Percentiles rank a stretch among this genome's conserved stretches.
phyloP scores from a whole-genome alignment of 2,329 filamentous ascomycete genomes.

The Aspergillus costaricaensis region DNA sequence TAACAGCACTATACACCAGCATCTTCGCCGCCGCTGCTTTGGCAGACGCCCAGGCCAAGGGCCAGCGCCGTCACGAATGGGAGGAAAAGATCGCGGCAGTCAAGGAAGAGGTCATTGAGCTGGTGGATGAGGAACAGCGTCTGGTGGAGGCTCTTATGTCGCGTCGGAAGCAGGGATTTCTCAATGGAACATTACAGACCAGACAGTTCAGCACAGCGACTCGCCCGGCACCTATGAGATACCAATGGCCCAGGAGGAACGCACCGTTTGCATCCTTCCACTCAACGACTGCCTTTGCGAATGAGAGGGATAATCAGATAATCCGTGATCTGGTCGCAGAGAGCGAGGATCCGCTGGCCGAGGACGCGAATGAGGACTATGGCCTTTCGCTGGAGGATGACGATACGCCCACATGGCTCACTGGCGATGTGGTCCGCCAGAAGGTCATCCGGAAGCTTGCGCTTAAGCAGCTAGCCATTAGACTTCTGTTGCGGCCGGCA shows the following conservation, averaged over 20 bases:
- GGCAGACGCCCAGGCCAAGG: slow-evolving; percentile 44
- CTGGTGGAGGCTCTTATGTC: slow-evolving; percentile 35
- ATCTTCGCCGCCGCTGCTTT: slow-evolving; percentile 47
- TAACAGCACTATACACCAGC: slow-evolving; percentile 48
- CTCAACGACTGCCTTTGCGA: background rate
- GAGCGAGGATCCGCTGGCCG: slow-evolving; percentile 7
- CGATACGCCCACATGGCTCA: slow-evolving; percentile 32
- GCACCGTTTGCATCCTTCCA: slow-evolving; percentile 10
- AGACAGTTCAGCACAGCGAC: slow-evolving; percentile 29
- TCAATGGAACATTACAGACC: slow-evolving; percentile 25
- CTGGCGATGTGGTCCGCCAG: slow-evolving; percentile 31
- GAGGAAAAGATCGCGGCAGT: slow-evolving; percentile 46
- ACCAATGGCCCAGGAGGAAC: slow-evolving; percentile 11
- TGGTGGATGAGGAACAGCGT: slow-evolving; percentile 43
- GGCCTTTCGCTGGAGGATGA: slow-evolving; percentile 22
- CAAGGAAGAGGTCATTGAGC: slow-evolving; percentile 43
- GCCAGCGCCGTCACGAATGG: slow-evolving; percentile 42
- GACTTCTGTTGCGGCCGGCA: slow-evolving; percentile 40
- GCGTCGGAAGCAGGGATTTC: slow-evolving; percentile 23
- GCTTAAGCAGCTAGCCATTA: slow-evolving; percentile 42
- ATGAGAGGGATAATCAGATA: background rate
- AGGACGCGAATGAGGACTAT: slow-evolving; percentile 21
- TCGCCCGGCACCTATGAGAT: slow-evolving; percentile 15
- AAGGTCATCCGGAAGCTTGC: slow-evolving; percentile 44
- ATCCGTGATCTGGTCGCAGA: slow-evolving; percentile 10